Evolutionary conservation across 2,329 filamentous ascomycete genomes (phyloP).

Genomic region (Pseudohalonectria lignicola): DNA sequence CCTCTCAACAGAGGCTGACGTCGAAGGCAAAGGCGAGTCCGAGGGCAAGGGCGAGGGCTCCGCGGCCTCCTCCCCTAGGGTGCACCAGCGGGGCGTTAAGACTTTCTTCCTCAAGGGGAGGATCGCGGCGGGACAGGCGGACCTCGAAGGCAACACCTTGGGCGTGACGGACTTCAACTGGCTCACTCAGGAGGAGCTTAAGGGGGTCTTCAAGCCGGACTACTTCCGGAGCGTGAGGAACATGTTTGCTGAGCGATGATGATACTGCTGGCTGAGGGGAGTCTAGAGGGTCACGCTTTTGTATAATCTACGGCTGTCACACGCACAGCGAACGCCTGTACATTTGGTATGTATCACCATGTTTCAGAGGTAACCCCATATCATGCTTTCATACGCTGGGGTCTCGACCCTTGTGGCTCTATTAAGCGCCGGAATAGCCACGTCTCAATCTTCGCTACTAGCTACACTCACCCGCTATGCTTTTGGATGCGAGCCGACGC

Average conservation of each 20-base stretch:
- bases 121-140: conserved; percentile 93
- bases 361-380: too few relatives aligned
- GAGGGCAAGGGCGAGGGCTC: conserved; percentile 14
- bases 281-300: too few relatives aligned
- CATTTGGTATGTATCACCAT: too few relatives aligned
- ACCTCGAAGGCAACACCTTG: conserved; percentile 60
- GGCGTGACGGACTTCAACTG: conserved; percentile 80
- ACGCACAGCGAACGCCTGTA: too few relatives aligned
- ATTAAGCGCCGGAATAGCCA: too few relatives aligned
- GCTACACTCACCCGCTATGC: too few relatives aligned
- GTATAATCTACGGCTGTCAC: too few relatives aligned
- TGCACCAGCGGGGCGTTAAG: conserved; percentile 52
- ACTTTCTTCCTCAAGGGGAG: conserved; percentile 93
- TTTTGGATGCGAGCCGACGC: not conserved
- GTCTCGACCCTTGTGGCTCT: too few relatives aligned
- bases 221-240: conserved; percentile 72
- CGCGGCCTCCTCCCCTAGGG: not conserved
- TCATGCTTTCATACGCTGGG: too few relatives aligned
- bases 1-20: too few relatives aligned
- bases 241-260: conserved; percentile 69
- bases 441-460: too few relatives aligned
- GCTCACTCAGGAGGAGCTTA: conserved; percentile 82
- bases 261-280: not conserved
- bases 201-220: conserved; percentile 48
- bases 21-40: conserved; percentile 20